These are phyloP conservation scores for Neurospora sp. DNA, from an alignment of 495 filamentous ascomycete genomes.

Conservation along the genomic window DNA sequence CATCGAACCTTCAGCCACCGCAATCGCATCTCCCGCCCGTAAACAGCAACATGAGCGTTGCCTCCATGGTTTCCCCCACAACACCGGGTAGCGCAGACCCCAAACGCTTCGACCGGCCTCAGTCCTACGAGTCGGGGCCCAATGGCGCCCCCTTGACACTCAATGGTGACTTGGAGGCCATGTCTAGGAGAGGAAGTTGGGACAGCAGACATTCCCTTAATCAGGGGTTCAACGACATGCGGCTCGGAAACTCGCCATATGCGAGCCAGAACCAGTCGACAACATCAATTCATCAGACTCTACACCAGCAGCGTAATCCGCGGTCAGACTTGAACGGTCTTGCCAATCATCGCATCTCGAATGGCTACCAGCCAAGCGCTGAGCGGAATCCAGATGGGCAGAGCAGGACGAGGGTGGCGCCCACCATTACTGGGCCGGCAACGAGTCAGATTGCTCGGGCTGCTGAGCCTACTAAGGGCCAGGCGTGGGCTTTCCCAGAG, in stretches of 20 bases:
- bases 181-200: slow-evolving; percentile 66
- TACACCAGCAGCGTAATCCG: slow-evolving; percentile 43
- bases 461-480: slow-evolving; percentile 69
- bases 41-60: slow-evolving; percentile 43
- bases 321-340: slow-evolving; percentile 31
- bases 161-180: slow-evolving; percentile 18
- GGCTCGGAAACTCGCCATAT: slow-evolving; percentile 59
- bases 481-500: slow-evolving; percentile 75
- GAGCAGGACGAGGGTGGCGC: slow-evolving; percentile 52
- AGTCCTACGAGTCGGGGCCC: slow-evolving; percentile 34
- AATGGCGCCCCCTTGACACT: slow-evolving; percentile 17
- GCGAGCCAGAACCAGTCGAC: slow-evolving; percentile 69
- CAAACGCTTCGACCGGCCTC: slow-evolving; percentile 33
- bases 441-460: slow-evolving; percentile 70
- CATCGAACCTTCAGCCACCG: slow-evolving; percentile 25
- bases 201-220: slow-evolving; percentile 56
- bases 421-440: slow-evolving; percentile 66
- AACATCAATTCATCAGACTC: slow-evolving; percentile 51
- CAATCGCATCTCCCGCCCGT: slow-evolving; percentile 38
- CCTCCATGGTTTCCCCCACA: slow-evolving; percentile 47
- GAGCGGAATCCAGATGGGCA: slow-evolving; percentile 44
- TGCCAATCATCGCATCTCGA: slow-evolving; percentile 47
- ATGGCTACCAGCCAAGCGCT: slow-evolving; percentile 48
- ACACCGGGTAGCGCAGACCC: slow-evolving; percentile 26
- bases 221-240: slow-evolving; percentile 57